phyloP scores from a whole-genome alignment of 805 yeast species.

The Wickerhamiella domercqiae region DNA sequence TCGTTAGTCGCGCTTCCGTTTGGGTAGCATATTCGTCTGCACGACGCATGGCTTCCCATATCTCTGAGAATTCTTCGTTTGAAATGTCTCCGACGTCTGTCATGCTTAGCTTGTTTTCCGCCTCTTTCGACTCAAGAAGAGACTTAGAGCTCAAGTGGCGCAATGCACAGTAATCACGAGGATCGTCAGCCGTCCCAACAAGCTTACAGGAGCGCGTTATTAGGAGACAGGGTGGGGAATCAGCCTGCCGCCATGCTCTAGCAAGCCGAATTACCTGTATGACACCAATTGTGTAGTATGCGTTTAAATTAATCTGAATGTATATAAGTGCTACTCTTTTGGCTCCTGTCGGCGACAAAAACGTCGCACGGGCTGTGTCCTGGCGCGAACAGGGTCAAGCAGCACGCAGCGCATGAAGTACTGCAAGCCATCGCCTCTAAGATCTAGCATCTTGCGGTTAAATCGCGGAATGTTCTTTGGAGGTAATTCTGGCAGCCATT shows the following conservation, averaged over 20 bases:
- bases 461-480: constrained; percentile 27
- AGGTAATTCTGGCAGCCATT: constrained; percentile 32
- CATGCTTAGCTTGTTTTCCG: too few relatives aligned
- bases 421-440: constrained; percentile 30
- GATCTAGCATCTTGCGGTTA: constrained; percentile 14
- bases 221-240: too few relatives aligned
- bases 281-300: too few relatives aligned
- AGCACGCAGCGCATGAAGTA: constrained; percentile 31
- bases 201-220: too few relatives aligned
- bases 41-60: constrained; percentile 15
- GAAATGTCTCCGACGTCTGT: constrained; percentile 16
- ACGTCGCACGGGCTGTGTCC: constrained; percentile 21
- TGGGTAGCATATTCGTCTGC: constrained; percentile 16
- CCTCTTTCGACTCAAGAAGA: too few relatives aligned
- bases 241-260: too few relatives aligned
- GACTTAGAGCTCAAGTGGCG: too few relatives aligned
- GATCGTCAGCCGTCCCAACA: too few relatives aligned
- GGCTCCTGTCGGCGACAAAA: constrained; percentile 15
- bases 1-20: constrained; percentile 14
- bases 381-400: constrained; percentile 29
- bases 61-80: constrained; percentile 14
- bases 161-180: too few relatives aligned
- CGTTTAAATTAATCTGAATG: too few relatives aligned
- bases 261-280: too few relatives aligned
- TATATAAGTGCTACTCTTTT: too few relatives aligned